Percentiles rank a stretch among this genome's conserved stretches.
Conservation (phyloP, 106 monocot species). For the Ottelia alismoides region DNA sequence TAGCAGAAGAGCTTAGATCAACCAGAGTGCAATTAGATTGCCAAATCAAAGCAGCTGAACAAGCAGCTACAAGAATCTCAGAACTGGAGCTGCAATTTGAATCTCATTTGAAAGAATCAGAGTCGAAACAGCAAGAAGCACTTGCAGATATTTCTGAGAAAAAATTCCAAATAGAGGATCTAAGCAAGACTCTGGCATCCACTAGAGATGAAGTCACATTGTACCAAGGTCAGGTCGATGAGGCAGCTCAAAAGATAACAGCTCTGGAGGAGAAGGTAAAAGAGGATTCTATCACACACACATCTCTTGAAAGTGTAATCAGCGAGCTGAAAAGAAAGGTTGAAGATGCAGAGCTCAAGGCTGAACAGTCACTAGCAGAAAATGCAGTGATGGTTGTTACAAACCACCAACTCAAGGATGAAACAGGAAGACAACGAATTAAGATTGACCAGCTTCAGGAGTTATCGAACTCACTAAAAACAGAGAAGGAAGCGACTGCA, state of each 20-base stretch:
- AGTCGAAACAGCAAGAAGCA: slow-evolving; percentile 45
- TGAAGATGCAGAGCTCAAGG: slow-evolving; percentile 24
- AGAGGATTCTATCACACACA: slow-evolving; percentile 21
- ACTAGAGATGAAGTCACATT: slow-evolving; percentile 32
- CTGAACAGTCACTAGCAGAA: slow-evolving; percentile 31
- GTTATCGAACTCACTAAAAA: slow-evolving; percentile 16
- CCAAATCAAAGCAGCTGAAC: slow-evolving; percentile 27
- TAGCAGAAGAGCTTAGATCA: slow-evolving; percentile 32
- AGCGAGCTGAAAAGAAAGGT: slow-evolving; percentile 42
- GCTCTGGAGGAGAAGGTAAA: slow-evolving; percentile 48
- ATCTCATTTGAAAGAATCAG: slow-evolving; percentile 42
- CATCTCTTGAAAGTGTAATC: slow-evolving; percentile 20
- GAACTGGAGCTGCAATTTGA: slow-evolving; percentile 42
- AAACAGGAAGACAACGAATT: slow-evolving; percentile 28
- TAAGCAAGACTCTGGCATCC: slow-evolving; percentile 27
- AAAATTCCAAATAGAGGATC: slow-evolving; percentile 36
- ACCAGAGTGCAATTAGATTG: slow-evolving; percentile 48
- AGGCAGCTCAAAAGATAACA: slow-evolving; percentile 34
- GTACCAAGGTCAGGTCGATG: slow-evolving; percentile 27
- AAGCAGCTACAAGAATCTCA: slow-evolving; percentile 37
- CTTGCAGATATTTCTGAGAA: slow-evolving; percentile 30
- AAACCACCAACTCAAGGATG: slow-evolving; percentile 50
- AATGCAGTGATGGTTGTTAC: slow-evolving; percentile 32
- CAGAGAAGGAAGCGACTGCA: slow-evolving; percentile 41
- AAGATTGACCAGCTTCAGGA: slow-evolving; percentile 49